A percentile compares a stretch with the other conserved stretches of the same genome.
Evolutionary conservation across 2,329 filamentous ascomycete genomes (phyloP).

Genomic region (Monosporascus sp.): DNA sequence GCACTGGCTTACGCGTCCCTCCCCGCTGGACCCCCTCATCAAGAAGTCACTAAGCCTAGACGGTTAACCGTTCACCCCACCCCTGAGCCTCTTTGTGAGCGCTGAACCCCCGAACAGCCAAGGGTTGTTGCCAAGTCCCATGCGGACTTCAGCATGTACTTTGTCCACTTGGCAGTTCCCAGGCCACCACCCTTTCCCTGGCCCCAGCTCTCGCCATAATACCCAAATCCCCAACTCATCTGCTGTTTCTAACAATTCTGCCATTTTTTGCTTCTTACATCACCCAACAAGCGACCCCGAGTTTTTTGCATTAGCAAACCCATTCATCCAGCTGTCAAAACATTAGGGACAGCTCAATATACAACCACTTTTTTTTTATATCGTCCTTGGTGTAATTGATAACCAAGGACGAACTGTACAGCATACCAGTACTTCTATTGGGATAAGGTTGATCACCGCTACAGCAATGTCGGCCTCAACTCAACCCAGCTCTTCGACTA

Average conservation of each 20-base stretch:
- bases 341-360: no score
- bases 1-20: constrained; percentile 31
- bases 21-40: constrained; percentile 22
- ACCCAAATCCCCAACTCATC: constrained; percentile 14
- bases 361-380: no score
- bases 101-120: not conserved
- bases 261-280: constrained; percentile 3
- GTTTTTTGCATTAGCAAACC: no score
- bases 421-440: constrained; percentile 1
- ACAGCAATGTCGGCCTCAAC: constrained; percentile 12
- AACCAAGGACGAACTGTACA: not conserved
- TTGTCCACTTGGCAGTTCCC: not conserved
- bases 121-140: not conserved
- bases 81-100: not conserved
- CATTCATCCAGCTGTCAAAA: no score
- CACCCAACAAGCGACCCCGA: not conserved
- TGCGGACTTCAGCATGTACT: constrained; percentile 8
- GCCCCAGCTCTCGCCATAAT: constrained; percentile 13
- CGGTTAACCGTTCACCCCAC: not conserved
- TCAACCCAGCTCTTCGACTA: constrained; percentile 14
- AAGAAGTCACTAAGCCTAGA: constrained; percentile 14
- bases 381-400: not conserved
- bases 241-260: constrained; percentile 7
- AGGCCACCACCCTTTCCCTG: constrained; percentile 7
- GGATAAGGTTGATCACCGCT: not conserved